These are phyloP conservation scores for Quercus berberidifolia DNA, from an alignment of 306 rosid genomes.

Conservation along the genomic window DNA sequence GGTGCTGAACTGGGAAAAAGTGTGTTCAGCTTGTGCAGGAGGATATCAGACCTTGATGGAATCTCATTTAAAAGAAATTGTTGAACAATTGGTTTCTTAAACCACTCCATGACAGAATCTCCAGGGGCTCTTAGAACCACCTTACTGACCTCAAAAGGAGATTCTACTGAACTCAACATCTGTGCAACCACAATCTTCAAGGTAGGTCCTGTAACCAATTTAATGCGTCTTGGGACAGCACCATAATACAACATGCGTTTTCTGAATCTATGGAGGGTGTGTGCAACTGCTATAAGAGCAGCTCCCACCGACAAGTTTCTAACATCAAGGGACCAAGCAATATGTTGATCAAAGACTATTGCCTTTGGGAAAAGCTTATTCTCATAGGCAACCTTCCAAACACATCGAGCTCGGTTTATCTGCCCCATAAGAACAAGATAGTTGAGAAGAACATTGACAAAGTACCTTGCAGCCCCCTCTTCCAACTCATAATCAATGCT, in stretches of 20 bases:
- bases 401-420: constrained; percentile 86
- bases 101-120: constrained; percentile 95
- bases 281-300: constrained; percentile 80
- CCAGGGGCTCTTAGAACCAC: constrained; percentile 96
- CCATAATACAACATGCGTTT: constrained; percentile 95
- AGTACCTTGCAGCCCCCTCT: constrained; percentile 90
- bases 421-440: constrained; percentile 97
- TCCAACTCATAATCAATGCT: constrained; percentile 88
- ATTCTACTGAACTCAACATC: constrained; percentile 80
- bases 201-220: constrained; percentile 88
- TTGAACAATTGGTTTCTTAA: constrained; percentile 92
- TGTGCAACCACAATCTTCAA: constrained; percentile 85
- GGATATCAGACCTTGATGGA: constrained; percentile 80
- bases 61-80: constrained; percentile 90
- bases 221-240: constrained; percentile 78
- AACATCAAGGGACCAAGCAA: constrained; percentile 96
- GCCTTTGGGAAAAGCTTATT: constrained; percentile 98
- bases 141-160: constrained; percentile 96
- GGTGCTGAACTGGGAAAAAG: constrained; percentile 97
- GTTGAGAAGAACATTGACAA: constrained; percentile 89
- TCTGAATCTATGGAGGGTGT: constrained; percentile 93
- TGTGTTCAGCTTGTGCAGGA: constrained; percentile 88
- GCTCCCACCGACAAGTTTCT: constrained; percentile 96
- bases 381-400: constrained; percentile 96
- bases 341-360: constrained; percentile 89